Conservation (phyloP, 2,329 filamentous ascomycete genomes). For the Claviceps sorghi region DNA sequence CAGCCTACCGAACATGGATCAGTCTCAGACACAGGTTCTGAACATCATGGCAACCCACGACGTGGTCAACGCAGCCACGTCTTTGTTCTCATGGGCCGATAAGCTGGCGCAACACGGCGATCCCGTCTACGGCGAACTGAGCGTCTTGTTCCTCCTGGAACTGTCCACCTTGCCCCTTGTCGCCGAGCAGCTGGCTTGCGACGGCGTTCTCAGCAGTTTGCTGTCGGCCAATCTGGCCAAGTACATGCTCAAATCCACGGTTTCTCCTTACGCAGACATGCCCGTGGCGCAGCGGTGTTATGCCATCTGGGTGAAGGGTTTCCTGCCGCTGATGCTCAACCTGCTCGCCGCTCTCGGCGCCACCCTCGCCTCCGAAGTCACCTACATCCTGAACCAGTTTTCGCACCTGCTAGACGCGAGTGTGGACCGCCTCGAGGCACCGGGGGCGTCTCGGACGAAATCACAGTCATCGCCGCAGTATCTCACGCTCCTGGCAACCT, state of each 20-base stretch:
- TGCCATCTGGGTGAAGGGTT: constrained; percentile 75
- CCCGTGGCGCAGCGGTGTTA: constrained; percentile 60
- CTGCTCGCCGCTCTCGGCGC: constrained; percentile 68
- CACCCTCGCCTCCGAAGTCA: constrained; percentile 70
- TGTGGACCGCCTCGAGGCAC: constrained; percentile 54
- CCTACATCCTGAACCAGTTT: constrained; percentile 81
- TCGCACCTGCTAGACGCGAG: constrained; percentile 62
- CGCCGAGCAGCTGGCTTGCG: constrained; percentile 80
- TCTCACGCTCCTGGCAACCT: constrained; percentile 58
- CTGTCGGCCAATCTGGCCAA: constrained; percentile 65
- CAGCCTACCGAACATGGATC: constrained; percentile 59
- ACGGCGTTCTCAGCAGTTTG: constrained; percentile 67
- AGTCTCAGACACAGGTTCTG: constrained; percentile 56
- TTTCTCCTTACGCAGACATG: constrained; percentile 66
- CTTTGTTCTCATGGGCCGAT: constrained; percentile 89
- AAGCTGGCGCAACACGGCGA: constrained; percentile 63
- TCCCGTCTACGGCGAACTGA: constrained; percentile 87
- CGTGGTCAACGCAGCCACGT: constrained; percentile 65
- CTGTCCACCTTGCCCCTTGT: constrained; percentile 67
- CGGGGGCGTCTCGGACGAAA: constrained; percentile 37
- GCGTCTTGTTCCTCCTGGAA: constrained; percentile 74
- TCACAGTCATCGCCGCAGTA: constrained; percentile 39
- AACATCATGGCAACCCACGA: constrained; percentile 57
- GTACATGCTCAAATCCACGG: constrained; percentile 55
- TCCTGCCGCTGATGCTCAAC: constrained; percentile 80